phyloP scores from a whole-genome alignment of 352 stramenopile genomes.

The Phytophthora tubulina region DNA sequence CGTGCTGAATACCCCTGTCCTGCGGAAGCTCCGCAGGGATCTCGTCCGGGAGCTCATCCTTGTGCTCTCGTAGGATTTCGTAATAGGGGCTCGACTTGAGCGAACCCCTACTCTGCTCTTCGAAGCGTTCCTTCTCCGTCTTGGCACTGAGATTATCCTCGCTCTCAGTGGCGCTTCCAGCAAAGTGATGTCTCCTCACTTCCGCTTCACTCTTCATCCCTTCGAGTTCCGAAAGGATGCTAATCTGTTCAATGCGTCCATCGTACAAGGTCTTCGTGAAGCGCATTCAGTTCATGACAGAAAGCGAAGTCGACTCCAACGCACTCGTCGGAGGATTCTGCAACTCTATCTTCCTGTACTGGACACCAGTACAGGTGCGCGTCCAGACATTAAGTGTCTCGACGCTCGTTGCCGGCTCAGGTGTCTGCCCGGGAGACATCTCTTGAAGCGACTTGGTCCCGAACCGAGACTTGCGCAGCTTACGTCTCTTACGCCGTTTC shows the following conservation, averaged over 20 bases:
- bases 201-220: not conserved
- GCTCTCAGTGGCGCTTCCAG: not conserved
- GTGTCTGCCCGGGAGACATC: not conserved
- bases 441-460: not conserved
- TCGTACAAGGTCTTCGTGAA: too few species aligned
- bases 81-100: too few species aligned
- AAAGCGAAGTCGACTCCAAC: too few species aligned
- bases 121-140: too few species aligned
- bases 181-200: not conserved
- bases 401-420: too few species aligned
- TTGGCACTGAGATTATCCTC: too few species aligned
- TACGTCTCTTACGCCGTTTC: not conserved
- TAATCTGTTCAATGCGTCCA: not conserved
- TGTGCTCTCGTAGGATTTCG: not conserved
- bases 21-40: not conserved
- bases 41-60: not conserved
- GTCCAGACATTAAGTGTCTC: not conserved
- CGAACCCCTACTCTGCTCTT: too few species aligned
- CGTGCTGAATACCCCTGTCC: not conserved
- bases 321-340: not conserved
- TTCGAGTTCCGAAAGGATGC: not conserved
- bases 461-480: not conserved
- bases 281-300: too few species aligned
- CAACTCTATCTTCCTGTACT: too few species aligned
- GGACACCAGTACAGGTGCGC: not conserved